phyloP scores from a whole-genome alignment of 805 yeast species.

The Martiniozyma abietophila region DNA sequence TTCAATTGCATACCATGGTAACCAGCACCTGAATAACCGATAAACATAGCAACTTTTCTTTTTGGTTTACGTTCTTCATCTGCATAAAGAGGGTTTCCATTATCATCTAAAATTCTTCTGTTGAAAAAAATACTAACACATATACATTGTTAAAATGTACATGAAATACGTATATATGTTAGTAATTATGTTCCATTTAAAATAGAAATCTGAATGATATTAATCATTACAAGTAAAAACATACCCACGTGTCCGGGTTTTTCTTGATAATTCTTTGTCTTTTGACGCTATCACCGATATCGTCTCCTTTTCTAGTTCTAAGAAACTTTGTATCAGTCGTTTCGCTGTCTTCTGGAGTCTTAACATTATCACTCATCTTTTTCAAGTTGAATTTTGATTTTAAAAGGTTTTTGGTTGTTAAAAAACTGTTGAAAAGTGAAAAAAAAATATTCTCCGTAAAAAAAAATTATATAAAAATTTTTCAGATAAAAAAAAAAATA shows the following conservation, averaged over 20 bases:
- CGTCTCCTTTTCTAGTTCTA: constrained; percentile 21
- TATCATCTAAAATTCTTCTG: constrained; percentile 44
- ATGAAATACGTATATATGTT: constrained; percentile 10
- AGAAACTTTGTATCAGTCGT: constrained; percentile 9
- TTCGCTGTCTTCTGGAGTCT: constrained; percentile 1
- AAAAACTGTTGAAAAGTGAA: constrained; percentile 1
- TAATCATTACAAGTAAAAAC: constrained; percentile 23
- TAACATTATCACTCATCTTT: constrained; percentile 2
- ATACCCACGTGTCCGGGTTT: constrained; percentile 47
- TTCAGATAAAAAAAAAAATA: background rate
- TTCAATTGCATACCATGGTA: constrained; percentile 94
- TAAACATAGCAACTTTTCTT: constrained; percentile 79
- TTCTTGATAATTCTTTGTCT: constrained; percentile 23
- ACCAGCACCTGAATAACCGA: constrained; percentile 95
- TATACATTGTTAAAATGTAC: background rate
- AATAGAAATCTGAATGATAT: background rate
- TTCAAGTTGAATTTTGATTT: background rate
- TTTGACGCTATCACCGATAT: constrained; percentile 20
- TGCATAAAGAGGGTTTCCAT: constrained; percentile 48
- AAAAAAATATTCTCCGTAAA: background rate
- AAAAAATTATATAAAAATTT: background rate
- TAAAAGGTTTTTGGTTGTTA: background rate
- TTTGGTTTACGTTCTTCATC: constrained; percentile 66
- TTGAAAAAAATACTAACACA: constrained; percentile 3
- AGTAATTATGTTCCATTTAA: constrained; percentile 8